Percentiles rank a stretch among this genome's conserved stretches.
Conservation (phyloP, 2,329 filamentous ascomycete genomes). For the Xylaria hypoxylon region DNA sequence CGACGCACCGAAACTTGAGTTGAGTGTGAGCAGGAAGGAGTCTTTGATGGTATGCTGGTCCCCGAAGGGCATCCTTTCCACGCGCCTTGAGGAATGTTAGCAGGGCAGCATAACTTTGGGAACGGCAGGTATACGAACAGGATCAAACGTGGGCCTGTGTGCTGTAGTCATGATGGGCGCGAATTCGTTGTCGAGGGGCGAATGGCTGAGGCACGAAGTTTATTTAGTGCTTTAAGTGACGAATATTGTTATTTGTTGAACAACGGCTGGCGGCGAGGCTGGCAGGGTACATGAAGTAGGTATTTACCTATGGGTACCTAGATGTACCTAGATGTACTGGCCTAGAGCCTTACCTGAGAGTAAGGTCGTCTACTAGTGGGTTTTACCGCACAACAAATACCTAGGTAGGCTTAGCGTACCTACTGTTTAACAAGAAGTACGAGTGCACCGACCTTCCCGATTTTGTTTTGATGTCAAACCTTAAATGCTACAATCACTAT, state of each 20-base stretch:
- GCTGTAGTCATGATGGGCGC: slow-evolving; percentile 69
- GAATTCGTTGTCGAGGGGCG: slow-evolving; percentile 5
- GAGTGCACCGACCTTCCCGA: no score
- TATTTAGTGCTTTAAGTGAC: background rate
- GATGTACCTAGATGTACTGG: background rate
- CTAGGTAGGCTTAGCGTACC: no score
- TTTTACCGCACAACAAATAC: no score
- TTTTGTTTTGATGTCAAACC: no score
- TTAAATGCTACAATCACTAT: no score
- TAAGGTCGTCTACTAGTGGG: no score
- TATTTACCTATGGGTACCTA: background rate
- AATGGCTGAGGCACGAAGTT: background rate
- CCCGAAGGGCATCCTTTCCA: slow-evolving; percentile 94
- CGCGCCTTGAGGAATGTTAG: slow-evolving; percentile 69
- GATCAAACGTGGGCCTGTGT: slow-evolving; percentile 94
- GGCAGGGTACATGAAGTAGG: background rate
- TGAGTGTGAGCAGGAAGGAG: slow-evolving; percentile 93
- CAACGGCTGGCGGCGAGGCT: slow-evolving; percentile 6
- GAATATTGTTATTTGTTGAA: slow-evolving; percentile 6
- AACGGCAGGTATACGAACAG: slow-evolving; percentile 65
- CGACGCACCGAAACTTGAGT: slow-evolving; percentile 81
- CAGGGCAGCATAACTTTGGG: background rate
- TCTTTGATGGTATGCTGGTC: slow-evolving; percentile 95
- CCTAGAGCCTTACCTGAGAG: no score
- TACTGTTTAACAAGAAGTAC: no score